Base-by-base conservation (phyloP, 2,329 filamentous ascomycete species). In the Stachybotrys echinatus region DNA sequence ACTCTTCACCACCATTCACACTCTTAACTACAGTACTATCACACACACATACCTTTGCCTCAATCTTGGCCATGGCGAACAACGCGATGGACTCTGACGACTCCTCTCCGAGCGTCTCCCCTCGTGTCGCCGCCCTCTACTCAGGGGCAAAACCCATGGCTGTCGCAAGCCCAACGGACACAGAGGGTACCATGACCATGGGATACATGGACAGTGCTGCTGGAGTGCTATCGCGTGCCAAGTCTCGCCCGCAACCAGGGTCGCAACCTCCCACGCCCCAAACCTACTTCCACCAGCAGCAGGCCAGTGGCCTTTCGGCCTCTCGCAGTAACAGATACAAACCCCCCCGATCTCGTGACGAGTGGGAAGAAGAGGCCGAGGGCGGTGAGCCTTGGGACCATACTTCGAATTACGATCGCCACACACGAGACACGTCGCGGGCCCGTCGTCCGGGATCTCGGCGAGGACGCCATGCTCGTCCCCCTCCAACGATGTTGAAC, bases 401-500 rank as follows among this genome's bases (percentile, higher is more conserved):
- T 17, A 37, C 54, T 38, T 48, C 51, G 7, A 60, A 61, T 44
- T 58, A 61, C 23, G 59, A 63, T 19, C 58, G 55, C 18, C 54
- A 59, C 42, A 63, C 60, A 57, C 56, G 59, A 12, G 57, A 49
- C 12, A 53, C 60, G 20, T 49, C 53, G 37, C 56, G 53, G 20
- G 52, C 50, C 27, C 56, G 61, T 45, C 54, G 56, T 6, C 61
- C 59, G 22, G 56, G 57, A 20, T 46, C 50, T 18, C 58, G 61
- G 44, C 52, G 59, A 34, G 50, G 51, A 4, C 53, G 52, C 21
- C 27, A 23, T 5, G 45, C 42, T 43, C 58, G 54, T 8, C 61
- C 61, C 47, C 59, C 61, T 39, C 61, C 58, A 2, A 53, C 59
- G 17, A 56, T 54, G 37, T 55, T 57, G 44, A 62, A 63, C 44